These are phyloP conservation scores for Pichia rugopelliculosa DNA, from an alignment of 805 yeast genomes.

Conservation along the genomic window DNA sequence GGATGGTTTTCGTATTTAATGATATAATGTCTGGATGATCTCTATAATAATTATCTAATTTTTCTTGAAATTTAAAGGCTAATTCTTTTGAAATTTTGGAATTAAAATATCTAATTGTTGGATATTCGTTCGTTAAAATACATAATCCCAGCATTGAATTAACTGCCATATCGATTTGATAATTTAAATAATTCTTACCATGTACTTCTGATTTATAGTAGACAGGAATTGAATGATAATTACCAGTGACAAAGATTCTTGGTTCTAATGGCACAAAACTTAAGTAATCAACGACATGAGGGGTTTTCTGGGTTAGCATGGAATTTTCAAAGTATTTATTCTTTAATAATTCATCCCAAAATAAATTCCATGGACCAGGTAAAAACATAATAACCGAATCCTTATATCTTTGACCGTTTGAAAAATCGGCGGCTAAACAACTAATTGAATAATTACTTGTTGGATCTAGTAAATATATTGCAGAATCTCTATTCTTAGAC, in stretches of 20 bases:
- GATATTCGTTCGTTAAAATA: conserved; percentile 79
- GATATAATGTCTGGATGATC: conserved; percentile 59
- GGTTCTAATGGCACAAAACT: conserved; percentile 61
- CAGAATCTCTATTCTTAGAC: conserved; percentile 41
- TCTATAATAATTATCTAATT: conserved; percentile 70
- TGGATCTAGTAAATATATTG: conserved; percentile 73
- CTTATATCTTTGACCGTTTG: conserved; percentile 63
- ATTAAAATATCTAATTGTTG: conserved; percentile 68
- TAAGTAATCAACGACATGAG: conserved; percentile 32
- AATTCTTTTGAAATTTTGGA: conserved; percentile 46
- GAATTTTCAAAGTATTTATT: conserved; percentile 7
- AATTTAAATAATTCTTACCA: conserved; percentile 54
- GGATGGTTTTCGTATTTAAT: conserved; percentile 40
- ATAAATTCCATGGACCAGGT: conserved; percentile 40
- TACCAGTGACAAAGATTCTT: conserved; percentile 63
- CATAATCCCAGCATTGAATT: conserved; percentile 63
- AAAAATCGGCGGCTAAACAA: conserved; percentile 72
- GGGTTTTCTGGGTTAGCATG: not conserved
- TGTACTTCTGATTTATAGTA: conserved; percentile 57
- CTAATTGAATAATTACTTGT: conserved; percentile 51
- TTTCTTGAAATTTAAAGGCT: conserved; percentile 64
- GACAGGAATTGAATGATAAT: conserved; percentile 54
- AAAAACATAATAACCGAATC: conserved; percentile 61
- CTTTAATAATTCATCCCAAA: conserved; percentile 18
- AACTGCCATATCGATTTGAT: conserved; percentile 53